Evolutionary conservation across 2,329 filamentous ascomycete species (phyloP), one percentile per base, ranked within the genome.

Genomic region (Dactylonectria estremocensis): DNA sequence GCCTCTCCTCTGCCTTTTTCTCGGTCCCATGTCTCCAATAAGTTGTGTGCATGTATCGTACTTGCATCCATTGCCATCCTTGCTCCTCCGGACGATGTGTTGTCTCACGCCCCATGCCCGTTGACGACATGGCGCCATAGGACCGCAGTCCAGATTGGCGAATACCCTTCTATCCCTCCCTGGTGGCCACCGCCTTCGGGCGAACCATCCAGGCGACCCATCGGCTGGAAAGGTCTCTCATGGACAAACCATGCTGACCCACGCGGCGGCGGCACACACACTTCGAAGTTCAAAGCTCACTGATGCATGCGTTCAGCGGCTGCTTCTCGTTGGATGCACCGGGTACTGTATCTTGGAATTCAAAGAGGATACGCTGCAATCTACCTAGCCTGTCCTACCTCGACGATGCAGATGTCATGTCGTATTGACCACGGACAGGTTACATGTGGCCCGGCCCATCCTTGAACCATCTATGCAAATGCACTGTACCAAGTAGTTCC

Each of bases 61-160:
- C 64, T 66, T 57, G 52, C 63, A 53, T 56, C 37, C 63, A 69
- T 53, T 33, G 49, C 67, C 64, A 73, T 61, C 62, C 72, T 63
- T 73, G 64, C 45, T 60, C 59, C 69, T 67, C 64, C 49, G 61
- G 66, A 50, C 57, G 65, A 70, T 76, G 71, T 67, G 71, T 49
- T 70, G 61, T 65, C 74, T 43, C 61, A 58, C 66, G 54, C 53
- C 43, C 40, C 63, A 68, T 73, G 69, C 49, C 59, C 55, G 66
- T 74, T 71, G 65, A 76, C 73, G 68, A 67, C 69, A 76, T 74
- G 66, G 60, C 64, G 58, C 61, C 60, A 71, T 67, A 18, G 52
- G 67, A 46, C 52, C 37, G 54, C 64, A 48, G 24, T 52, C 59
- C 56, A 59, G 66, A 68, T 70, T 70, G 68, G 56, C 54, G 65